Conservation (phyloP, 2,329 filamentous ascomycete genomes). For the Trichoderma breve region DNA sequence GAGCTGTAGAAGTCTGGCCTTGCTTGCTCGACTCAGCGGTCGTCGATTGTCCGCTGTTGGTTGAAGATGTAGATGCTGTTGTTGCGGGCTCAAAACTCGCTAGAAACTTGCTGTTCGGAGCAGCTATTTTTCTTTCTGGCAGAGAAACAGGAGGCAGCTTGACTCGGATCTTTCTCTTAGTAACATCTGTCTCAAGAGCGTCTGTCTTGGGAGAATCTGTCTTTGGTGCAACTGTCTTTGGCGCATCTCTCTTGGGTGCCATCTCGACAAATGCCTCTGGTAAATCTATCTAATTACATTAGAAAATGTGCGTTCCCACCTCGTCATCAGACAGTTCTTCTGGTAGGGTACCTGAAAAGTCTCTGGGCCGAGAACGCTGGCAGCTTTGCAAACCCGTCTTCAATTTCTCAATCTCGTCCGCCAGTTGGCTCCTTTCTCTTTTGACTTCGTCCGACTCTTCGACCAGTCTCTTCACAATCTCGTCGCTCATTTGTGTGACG, state of each 20-base stretch:
- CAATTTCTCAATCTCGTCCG: not conserved
- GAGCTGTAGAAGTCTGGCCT: not conserved
- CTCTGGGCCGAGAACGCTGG: not conserved
- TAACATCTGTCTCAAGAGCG: not conserved
- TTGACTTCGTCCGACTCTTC: not conserved
- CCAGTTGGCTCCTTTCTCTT: not conserved
- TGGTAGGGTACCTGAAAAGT: not conserved
- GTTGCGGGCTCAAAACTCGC: not conserved
- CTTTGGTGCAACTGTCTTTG: not conserved
- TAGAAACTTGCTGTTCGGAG: not conserved
- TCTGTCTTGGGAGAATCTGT: not conserved
- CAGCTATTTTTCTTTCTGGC: not conserved
- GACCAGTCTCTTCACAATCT: not conserved
- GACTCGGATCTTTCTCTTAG: not conserved
- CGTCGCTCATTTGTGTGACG: not conserved
- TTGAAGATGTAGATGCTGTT: not conserved
- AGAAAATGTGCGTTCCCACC: not conserved
- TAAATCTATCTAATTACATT: not conserved
- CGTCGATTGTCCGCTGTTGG: not conserved
- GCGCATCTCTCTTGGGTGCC: not conserved
- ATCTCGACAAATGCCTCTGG: not conserved
- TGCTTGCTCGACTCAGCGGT: not conserved
- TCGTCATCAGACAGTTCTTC: not conserved
- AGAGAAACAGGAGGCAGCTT: not conserved
- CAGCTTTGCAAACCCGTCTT: conserved; percentile 1